Conservation (phyloP, 495 filamentous ascomycete genomes). For the Talaromyces adpressus region DNA sequence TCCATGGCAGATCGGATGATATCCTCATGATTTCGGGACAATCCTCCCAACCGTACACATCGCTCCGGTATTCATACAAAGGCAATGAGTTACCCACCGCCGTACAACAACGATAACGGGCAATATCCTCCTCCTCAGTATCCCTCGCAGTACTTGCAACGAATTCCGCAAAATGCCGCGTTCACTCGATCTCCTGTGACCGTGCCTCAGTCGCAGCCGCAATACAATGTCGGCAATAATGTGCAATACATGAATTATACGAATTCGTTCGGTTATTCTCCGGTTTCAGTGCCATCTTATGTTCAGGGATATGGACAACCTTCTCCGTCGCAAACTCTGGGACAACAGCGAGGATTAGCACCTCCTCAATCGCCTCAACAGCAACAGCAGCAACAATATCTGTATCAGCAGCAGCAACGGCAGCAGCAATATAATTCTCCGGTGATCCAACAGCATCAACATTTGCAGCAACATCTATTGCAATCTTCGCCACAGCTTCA, state of each 20-base stretch:
- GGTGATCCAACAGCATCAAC: slow-evolving; percentile 9
- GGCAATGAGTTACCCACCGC: slow-evolving; percentile 45
- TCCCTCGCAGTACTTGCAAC: slow-evolving; percentile 25
- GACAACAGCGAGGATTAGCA: slow-evolving; percentile 7
- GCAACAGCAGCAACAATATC: slow-evolving; percentile 13
- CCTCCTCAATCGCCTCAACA: slow-evolving; percentile 13
- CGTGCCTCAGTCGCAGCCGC: slow-evolving; percentile 25
- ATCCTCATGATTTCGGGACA: neutral
- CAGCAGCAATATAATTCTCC: slow-evolving; percentile 12
- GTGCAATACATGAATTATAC: slow-evolving; percentile 33
- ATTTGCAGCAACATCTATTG: slow-evolving; percentile 15
- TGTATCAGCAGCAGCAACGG: slow-evolving; percentile 18
- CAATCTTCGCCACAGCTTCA: slow-evolving; percentile 9
- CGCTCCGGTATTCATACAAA: slow-evolving; percentile 10
- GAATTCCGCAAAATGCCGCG: slow-evolving; percentile 5
- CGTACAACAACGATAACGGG: slow-evolving; percentile 28
- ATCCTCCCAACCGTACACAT: neutral
- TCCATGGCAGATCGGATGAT: slow-evolving; percentile 4
- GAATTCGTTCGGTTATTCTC: slow-evolving; percentile 30
- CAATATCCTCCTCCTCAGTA: slow-evolving; percentile 35
- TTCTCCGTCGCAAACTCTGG: slow-evolving; percentile 18
- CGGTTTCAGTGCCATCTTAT: slow-evolving; percentile 26
- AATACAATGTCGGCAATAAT: slow-evolving; percentile 32
- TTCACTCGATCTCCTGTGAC: neutral
- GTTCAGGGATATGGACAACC: slow-evolving; percentile 27